These are phyloP conservation scores for Saussurea involucrata DNA, from an alignment of 129 eudicot genomes.

Conservation along the genomic window DNA sequence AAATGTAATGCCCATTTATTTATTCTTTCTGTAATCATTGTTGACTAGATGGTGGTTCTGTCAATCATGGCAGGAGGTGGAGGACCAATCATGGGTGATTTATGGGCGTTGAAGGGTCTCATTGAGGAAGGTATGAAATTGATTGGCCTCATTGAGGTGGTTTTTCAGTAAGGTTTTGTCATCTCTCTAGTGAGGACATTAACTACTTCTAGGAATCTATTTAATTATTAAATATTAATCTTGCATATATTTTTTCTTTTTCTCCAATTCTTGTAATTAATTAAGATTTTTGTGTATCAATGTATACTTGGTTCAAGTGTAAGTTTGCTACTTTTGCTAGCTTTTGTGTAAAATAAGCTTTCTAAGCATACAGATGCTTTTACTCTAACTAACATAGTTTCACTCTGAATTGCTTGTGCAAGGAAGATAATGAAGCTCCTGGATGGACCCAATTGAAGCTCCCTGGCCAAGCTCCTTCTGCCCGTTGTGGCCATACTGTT, in stretches of 20 bases:
- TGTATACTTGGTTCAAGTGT: background rate
- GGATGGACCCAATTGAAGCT: conserved; percentile 99
- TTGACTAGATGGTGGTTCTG: conserved; percentile 4
- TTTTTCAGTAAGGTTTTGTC: background rate
- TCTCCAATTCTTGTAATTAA: background rate
- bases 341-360: background rate
- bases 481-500: conserved; percentile 94
- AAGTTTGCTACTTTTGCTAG: background rate
- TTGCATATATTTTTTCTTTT: background rate
- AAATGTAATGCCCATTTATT: background rate
- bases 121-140: conserved; percentile 76
- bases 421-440: conserved; percentile 94
- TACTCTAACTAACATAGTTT: background rate
- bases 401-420: conserved; percentile 49
- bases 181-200: background rate
- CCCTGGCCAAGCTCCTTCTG: conserved; percentile 96
- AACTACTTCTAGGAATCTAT: background rate
- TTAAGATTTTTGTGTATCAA: background rate
- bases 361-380: background rate
- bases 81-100: conserved; percentile 94
- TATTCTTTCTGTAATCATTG: background rate
- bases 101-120: conserved; percentile 97
- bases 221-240: background rate
- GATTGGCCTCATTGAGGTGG: background rate
- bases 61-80: conserved; percentile 68